phyloP scores from a whole-genome alignment of 2,329 filamentous ascomycete species.

The Phialophora macrospora region DNA sequence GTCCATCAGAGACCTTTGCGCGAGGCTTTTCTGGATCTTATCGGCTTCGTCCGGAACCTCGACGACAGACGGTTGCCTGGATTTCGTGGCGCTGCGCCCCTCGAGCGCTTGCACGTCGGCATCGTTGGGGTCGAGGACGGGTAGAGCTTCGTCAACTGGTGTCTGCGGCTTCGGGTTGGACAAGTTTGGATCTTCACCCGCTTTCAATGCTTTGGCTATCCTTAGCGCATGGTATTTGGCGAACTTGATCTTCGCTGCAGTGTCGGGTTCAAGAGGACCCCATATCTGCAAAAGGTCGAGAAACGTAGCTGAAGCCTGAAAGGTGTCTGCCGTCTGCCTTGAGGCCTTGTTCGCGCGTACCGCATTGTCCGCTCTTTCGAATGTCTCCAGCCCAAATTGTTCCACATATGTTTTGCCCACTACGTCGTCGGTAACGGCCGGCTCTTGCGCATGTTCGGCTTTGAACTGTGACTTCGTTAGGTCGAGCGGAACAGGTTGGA shows the following conservation, averaged over 20 bases:
- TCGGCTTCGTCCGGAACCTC: constrained; percentile 64
- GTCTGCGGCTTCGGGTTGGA: constrained; percentile 75
- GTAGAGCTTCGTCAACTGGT: constrained; percentile 51
- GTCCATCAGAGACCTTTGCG: constrained; percentile 55
- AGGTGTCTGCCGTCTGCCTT: constrained; percentile 89
- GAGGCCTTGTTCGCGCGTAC: constrained; percentile 83
- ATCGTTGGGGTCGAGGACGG: constrained; percentile 65
- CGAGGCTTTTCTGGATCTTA: constrained; percentile 51
- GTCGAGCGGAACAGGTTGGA: background rate
- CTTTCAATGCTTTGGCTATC: constrained; percentile 88
- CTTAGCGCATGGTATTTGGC: constrained; percentile 94
- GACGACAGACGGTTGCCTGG: constrained; percentile 61
- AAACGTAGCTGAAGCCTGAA: constrained; percentile 90
- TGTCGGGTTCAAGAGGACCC: constrained; percentile 74
- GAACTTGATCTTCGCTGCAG: constrained; percentile 86
- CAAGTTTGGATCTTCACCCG: constrained; percentile 88
- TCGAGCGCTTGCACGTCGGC: constrained; percentile 65
- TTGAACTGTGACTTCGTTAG: constrained; percentile 61
- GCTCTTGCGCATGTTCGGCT: constrained; percentile 72
- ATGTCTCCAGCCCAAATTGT: constrained; percentile 88
- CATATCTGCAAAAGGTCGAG: constrained; percentile 87
- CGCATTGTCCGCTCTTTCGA: constrained; percentile 80
- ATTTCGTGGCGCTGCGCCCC: constrained; percentile 51
- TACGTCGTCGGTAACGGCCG: constrained; percentile 81
- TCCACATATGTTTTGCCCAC: constrained; percentile 91